These are phyloP conservation scores for Emmonsia crescens DNA, from an alignment of 2,329 filamentous ascomycete species.

Conservation along the genomic window DNA sequence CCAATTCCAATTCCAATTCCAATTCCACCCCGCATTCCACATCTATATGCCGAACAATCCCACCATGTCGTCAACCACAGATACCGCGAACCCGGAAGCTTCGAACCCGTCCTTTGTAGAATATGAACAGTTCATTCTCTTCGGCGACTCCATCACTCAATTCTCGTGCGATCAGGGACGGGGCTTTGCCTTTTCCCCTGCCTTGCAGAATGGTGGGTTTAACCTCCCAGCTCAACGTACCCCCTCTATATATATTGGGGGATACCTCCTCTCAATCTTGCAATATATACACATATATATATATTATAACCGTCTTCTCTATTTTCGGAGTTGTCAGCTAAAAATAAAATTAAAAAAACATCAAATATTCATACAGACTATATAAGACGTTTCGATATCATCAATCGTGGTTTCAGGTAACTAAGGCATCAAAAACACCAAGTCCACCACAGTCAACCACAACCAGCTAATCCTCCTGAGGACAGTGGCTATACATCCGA, in stretches of 20 bases:
- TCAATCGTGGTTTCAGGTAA: constrained; percentile 72
- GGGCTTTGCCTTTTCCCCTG: constrained; percentile 65
- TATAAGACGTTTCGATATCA: constrained; percentile 65
- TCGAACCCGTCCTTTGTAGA: background rate
- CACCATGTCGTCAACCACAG: background rate
- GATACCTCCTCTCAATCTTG: no score
- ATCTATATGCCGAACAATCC: background rate
- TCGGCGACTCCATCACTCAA: constrained; percentile 85
- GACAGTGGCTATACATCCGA: constrained; percentile 67
- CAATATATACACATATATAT: background rate
- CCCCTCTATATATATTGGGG: background rate
- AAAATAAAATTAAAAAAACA: no score
- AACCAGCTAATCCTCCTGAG: constrained; percentile 4
- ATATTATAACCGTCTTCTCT: background rate
- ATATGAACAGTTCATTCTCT: constrained; percentile 67
- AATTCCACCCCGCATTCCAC: background rate
- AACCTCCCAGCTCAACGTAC: background rate
- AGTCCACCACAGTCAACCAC: constrained; percentile 6
- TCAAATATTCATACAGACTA: constrained; percentile 45
- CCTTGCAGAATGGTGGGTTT: constrained; percentile 55
- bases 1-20: no score
- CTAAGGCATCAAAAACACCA: constrained; percentile 11
- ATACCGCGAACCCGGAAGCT: background rate
- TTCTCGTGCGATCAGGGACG: constrained; percentile 48
- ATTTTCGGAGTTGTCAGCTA: background rate